Base-by-base conservation (phyloP, 768 basidiomycete genomes). In the Boletus insuetus region DNA sequence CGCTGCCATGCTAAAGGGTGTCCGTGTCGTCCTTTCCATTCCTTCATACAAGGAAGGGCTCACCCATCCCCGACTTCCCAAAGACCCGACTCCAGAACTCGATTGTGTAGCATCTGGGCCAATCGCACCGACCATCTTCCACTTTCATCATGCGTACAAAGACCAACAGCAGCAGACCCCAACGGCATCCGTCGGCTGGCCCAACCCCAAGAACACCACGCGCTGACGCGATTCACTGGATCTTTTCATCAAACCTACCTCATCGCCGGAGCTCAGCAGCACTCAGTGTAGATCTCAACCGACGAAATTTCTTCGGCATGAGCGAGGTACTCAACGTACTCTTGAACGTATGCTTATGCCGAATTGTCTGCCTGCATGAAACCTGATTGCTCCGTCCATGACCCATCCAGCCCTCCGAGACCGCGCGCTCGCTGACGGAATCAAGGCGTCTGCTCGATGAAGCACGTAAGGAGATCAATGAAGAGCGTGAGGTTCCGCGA, bases 401-500 rank as follows among this genome's bases (percentile, higher is more conserved):
- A 59, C 51, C 32, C 56, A 47, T 53, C 49, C 66, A 92, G 89
- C 91, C 91, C 3, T 83, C 83, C 56, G 84, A 89, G 59, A 89
- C 89, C 3, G 80, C 91, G 2, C 84, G 89, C 26, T 89, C 86
- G 9, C 79, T 94, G 38, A 85, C 87, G 2, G 91, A 94, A 66
- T 89, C 89, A 4, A 85, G 79, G 58, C 81, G 79, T 48, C 77
- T 89, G 49, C 75, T 93, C 2, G 89, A 91, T 17, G 90, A 94
- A 63, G 86, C 89, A 40, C 81, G 86, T 19, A 78, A 81, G 29
- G 91, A 93, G 65, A 82, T 93, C 37, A 77, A 74, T 19, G 90
- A 91, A 63, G 82, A 79, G 35, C 76, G 80, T 17, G 87, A 90
- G 59, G 79, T 81, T 17, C 74, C 83, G 4, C 86, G 88, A 65